Base-by-base conservation (phyloP, 2,329 filamentous ascomycete genomes). In the Penicillium sp. region DNA sequence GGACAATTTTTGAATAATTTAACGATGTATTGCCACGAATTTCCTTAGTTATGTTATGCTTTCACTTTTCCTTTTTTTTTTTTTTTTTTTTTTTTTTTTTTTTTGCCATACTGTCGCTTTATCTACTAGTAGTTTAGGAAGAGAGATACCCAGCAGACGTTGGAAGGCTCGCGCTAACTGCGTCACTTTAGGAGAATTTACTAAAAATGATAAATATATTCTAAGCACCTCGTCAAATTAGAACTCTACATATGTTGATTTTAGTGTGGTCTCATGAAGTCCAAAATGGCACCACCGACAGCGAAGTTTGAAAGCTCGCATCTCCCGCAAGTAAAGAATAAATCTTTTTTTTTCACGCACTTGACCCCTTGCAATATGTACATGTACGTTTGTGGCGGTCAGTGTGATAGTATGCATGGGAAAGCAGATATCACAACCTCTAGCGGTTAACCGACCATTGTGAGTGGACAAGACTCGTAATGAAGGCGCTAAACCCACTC, bases 1-100 rank as follows among this genome's bases (percentile, higher is more conserved):
- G 28, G 28, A 28, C 9, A 8, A 9, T 28, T 28, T 35, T n/a
- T 6, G n/a, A 19, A 45, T 38, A 35, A 4, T 25, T 4, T 26
- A 9, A 25, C 38, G 19, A 49, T n/a, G n/a, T 50, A 3, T 44
- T 31, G 41, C 26, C 16, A 47, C 46, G 46, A 55, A 52, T 48
- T 38, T 51, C 53, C 17, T 56, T 51, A 6, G 4, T 7, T 14
- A 19, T 22, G 22, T n/a, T 41, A 25, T 40, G 33, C 42, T 19
- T 14, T 53, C 19, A 16, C 26, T 28, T 28, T 28, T 8, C 6
- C 9, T 40, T 28, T 19, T 28, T 46, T 28, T 33, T 28, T 36
- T 31, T 7, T 35, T 25, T n/a, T n/a, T n/a, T n/a, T n/a, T n/a
- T n/a, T n/a, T n/a, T n/a, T n/a, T n/a, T n/a, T n/a, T n/a, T n/a